Percentiles rank a stretch among this genome's conserved stretches.
Evolutionary conservation across 2,329 filamentous ascomycete genomes (phyloP).

Genomic region (Verticillium isaacii): DNA sequence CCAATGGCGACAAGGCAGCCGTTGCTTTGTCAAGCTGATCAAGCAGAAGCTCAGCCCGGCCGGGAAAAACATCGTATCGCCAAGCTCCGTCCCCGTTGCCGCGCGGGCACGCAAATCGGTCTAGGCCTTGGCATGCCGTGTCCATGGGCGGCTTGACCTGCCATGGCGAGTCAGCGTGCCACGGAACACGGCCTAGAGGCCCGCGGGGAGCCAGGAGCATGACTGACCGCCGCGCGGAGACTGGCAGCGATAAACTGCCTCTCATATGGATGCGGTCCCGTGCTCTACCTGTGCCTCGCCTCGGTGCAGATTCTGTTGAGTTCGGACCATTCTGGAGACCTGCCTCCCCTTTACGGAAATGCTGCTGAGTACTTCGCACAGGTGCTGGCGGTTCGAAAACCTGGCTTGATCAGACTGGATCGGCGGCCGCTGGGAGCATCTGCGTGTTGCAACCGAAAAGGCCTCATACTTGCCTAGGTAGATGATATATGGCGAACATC

Average conservation of each 20-base stretch:
- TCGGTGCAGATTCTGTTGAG: background rate
- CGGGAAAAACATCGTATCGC: background rate
- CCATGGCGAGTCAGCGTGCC: background rate
- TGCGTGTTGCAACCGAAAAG: background rate
- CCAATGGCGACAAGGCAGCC: background rate
- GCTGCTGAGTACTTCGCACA: background rate
- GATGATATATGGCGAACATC: too few species aligned
- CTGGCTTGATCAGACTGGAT: background rate
- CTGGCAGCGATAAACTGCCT: background rate
- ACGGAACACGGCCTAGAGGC: background rate
- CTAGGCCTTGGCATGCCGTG: background rate
- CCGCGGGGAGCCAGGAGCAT: background rate
- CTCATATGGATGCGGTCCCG: background rate
- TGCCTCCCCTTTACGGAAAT: background rate
- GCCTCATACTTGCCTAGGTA: too few species aligned
- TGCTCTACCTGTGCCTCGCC: background rate
- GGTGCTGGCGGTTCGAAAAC: background rate
- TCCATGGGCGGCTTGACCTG: background rate
- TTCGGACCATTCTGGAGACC: background rate
- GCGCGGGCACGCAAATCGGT: background rate
- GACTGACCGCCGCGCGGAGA: background rate
- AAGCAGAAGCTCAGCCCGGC: background rate
- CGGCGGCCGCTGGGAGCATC: background rate
- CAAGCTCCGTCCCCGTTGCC: background rate
- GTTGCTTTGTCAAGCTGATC: background rate